Evolutionary conservation across 2,329 filamentous ascomycete genomes (phyloP), one percentile per base, ranked within the genome.

Genomic region (Xylariaceae sp.): DNA sequence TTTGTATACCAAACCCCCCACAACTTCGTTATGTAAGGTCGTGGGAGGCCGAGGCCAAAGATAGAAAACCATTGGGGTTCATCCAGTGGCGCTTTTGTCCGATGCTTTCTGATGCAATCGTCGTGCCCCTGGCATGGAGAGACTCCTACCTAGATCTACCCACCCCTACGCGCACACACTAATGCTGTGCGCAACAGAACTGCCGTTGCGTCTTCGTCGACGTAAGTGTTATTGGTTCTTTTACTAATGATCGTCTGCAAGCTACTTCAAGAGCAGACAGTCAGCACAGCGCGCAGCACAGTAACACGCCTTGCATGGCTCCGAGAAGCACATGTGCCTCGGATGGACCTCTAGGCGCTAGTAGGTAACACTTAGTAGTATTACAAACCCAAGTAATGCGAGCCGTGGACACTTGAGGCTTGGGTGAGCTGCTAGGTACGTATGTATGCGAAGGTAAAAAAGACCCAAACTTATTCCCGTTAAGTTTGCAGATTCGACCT

Each of bases 391-490:
- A 29, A 23, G 50, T 48, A 58, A 60, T 60, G 60, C 54, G 54
- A 60, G 52, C 60, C 54, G 54, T 49, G 45, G 43, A 47, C 54
- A 14, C n/a, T 20, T 52, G 52, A 62, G 60, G 52, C 57, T 60
- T 62, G 60, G 60, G 58, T 60, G 44, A 4, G 14, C 32, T 10
- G 12, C 12, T 57, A 54, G 53, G 55, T 60, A 44, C 59, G 59
- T 57, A 54, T 55, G 55, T 60, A 44, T 60, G 59, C 59, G 64
- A 64, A 63, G 64, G 62, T 57, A 62, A 59, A 54, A 60, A 44
- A 45, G 40, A 50, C 51, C 50, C n/a, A n/a, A 49, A 50, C 48
- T 58, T 58, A 58, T 56, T 59, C 56, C 49, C 50, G 52, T 23
- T 48, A 60, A 57, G 60, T 54, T 62, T 48, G 54, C 57, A 60